Percentiles rank a stretch among this genome's conserved stretches.
Conservation (phyloP, 148 eudicot genomes). For the Vaccinium macrocarpon region DNA sequence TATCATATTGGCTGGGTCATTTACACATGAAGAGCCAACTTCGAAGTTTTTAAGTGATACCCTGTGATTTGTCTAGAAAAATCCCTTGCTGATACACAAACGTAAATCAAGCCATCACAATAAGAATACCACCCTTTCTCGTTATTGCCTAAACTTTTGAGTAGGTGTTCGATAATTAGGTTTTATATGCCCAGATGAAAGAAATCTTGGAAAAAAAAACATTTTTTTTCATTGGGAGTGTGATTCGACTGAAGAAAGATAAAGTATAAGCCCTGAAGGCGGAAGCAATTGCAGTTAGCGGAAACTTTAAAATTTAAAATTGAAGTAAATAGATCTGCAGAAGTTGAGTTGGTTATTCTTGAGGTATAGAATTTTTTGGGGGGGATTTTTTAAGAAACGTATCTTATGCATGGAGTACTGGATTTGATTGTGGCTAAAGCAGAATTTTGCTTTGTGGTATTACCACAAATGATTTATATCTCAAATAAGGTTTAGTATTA, state of each 20-base stretch:
- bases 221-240: no score
- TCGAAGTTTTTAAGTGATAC: neutral
- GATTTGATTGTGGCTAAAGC: neutral
- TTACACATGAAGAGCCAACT: neutral
- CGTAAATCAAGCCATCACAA: neutral
- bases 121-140: neutral
- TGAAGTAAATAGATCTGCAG: no score
- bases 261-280: no score
- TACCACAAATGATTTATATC: no score
- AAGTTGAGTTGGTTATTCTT: neutral
- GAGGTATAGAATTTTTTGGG: neutral
- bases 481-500: neutral
- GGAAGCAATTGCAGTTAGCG: no score
- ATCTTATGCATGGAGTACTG: neutral
- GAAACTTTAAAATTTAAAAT: no score
- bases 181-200: no score
- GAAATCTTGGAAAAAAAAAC: no score
- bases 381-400: neutral
- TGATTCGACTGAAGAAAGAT: no score
- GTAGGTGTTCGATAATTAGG: neutral
- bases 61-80: neutral
- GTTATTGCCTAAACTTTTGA: neutral
- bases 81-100: neutral
- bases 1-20: neutral
- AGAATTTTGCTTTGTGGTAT: neutral